Evolutionary conservation across 495 filamentous ascomycete species (phyloP), one percentile per base, ranked within the genome.

Genomic region (Talaromyces ruber): DNA sequence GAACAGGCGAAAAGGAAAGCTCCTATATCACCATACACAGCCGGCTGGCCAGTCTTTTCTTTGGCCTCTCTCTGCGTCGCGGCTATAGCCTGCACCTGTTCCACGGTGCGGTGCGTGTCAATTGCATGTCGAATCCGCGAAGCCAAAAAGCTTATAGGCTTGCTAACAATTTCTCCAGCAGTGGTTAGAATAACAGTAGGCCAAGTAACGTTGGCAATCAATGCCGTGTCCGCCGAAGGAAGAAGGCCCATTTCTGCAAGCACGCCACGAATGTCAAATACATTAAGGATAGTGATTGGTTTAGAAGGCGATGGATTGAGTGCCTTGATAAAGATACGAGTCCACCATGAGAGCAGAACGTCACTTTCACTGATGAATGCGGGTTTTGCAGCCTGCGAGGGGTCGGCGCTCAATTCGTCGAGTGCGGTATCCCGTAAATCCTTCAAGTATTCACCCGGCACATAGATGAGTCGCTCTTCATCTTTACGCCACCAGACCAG

Each of bases 111-210:
- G 58, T 79, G 78, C 61, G 75, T 69, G 24, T 68, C 66, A 51
- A 82, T 73, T 4, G 75, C 68, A 2, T 60, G 56, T 11, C 79
- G 71, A 24, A 77, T 62, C 28, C 67, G 63, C 14, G 71, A 68
- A 21, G 80, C 78, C 3, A 72, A 62, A 64, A 66, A 71, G 64
- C 73, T 75, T 3, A 79, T 62, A n/a, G 78, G 78, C 62, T 75
- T 76, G 24, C 61, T 53, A 9, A 66, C 43, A 14, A 79, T 65
- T 4, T 79, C 71, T 4, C 66, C 66, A 1, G 68, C 74, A 3
- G 63, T 64, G 12, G 75, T 62, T 4, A 79, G 68, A 24, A 70
- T 70, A 51, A 72, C 70, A 43, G 69, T 68, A 63, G 16, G 50
- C 64, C 45, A 74, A 56, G 14, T 67, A 63, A 61, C 65, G 57